These are phyloP conservation scores for Leccinum laetum DNA, from an alignment of 1,284 basidiomycete genomes.

Conservation along the genomic window DNA sequence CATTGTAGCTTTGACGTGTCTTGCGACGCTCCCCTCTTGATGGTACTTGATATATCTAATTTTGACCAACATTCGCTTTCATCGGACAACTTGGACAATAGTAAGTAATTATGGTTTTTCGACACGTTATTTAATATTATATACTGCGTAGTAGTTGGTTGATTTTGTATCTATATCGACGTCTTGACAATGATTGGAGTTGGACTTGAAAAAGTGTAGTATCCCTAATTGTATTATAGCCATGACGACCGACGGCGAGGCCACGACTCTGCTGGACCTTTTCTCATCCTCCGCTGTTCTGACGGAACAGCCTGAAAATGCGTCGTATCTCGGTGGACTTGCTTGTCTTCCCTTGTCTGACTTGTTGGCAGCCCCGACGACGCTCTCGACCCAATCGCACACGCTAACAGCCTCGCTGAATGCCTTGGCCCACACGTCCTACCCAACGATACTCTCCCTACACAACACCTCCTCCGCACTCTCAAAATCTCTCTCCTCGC, in stretches of 20 bases:
- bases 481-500: conserved; percentile 56
- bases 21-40: background rate
- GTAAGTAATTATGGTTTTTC: background rate
- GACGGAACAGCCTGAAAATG: conserved; percentile 30
- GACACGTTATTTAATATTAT: background rate
- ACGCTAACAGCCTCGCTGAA: conserved; percentile 86
- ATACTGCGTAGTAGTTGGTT: conserved; percentile 1
- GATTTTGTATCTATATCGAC: conserved; percentile 20
- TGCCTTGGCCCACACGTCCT: conserved; percentile 85
- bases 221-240: background rate
- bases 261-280: conserved; percentile 26
- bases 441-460: conserved; percentile 84
- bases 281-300: conserved; percentile 21
- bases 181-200: conserved; percentile 7
- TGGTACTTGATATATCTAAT: conserved; percentile 4
- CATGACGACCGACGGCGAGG: conserved; percentile 27
- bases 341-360: conserved; percentile 64
- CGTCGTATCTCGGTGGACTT: conserved; percentile 62
- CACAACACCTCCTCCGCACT: conserved; percentile 75
- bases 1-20: conserved; percentile 19
- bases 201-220: background rate
- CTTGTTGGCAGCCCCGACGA: conserved; percentile 69
- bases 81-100: conserved; percentile 1
- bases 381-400: conserved; percentile 78
- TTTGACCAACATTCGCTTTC: conserved; percentile 1